Base-by-base conservation (phyloP, 2,329 filamentous ascomycete species). In the Trichoderma cornu-damae region DNA sequence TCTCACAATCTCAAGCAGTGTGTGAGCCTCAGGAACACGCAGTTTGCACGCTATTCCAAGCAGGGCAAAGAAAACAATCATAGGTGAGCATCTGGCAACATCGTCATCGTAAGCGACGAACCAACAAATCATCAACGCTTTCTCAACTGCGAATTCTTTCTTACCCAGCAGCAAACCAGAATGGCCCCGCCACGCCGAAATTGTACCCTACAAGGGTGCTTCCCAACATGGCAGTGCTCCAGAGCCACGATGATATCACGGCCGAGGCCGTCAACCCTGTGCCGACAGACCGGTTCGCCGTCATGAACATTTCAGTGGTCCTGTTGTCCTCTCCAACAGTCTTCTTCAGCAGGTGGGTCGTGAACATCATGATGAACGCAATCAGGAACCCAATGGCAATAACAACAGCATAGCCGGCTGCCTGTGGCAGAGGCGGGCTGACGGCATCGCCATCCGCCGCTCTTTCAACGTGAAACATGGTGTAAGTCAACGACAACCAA, bases 281-380 rank as follows among this genome's bases (percentile, higher is more conserved):
- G 1, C 75, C 72, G 0, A 82, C 77, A 7, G 70, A 73, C 4
- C 78, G 73, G 53, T 81, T 80, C 2, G 79, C 79, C 0, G 76
- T 78, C 73, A 80, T 81, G 63, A 81, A 81, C 77, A 79, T 81
- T 64, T 82, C 79, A 0, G 77, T 80, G 18, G 76, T 79, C 20
- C 71, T 70, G 54, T 79, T 81, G 47, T 81, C 78, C 59, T 81
- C 78, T 1, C 76, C 76, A 0, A 75, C 70, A 0, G 77, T 79
- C 34, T 68, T 73, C 60, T 78, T 80, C n/a, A 80, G 61, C 2
- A 78, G 54, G 6, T 69, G 71, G 0, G 77, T 79, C 1, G 77
- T 67, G 1, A 75, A 66, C 59, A 79, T 76, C 76, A 79, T 79
- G 20, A 71, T 70, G 20, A 70, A 64, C 0, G 70, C 69, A 56